Percentiles rank a stretch among this genome's conserved stretches.
phyloP scores from a whole-genome alignment of 345 rosid species.

The Streptanthus diversifolius region DNA sequence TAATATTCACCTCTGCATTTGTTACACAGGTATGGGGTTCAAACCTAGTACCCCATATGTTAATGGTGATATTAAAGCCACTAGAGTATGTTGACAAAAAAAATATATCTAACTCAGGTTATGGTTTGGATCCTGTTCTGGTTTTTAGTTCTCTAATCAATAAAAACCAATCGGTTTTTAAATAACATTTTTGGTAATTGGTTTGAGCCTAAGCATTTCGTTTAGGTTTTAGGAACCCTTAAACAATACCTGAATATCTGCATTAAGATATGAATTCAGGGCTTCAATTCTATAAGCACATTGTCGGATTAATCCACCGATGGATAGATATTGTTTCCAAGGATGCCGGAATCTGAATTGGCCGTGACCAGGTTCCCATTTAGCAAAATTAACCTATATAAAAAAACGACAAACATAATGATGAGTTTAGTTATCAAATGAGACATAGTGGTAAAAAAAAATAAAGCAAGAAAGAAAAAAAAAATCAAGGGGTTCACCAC shows the following conservation, averaged over 20 bases:
- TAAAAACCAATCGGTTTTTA: neutral
- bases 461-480: constrained; percentile 2
- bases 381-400: constrained; percentile 65
- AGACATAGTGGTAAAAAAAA: neutral
- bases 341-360: constrained; percentile 67
- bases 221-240: neutral
- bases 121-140: neutral
- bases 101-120: too few species aligned
- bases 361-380: constrained; percentile 90
- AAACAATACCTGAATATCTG: constrained; percentile 40
- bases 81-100: too few species aligned
- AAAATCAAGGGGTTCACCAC: constrained; percentile 21
- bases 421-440: neutral
- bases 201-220: neutral
- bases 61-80: too few species aligned
- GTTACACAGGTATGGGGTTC: too few species aligned
- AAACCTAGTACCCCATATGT: too few species aligned
- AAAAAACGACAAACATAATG: constrained; percentile 3
- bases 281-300: constrained; percentile 67
- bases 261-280: constrained; percentile 45
- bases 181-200: neutral
- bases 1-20: too few species aligned
- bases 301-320: constrained; percentile 48
- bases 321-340: constrained; percentile 61
- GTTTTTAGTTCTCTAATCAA: neutral